These are phyloP conservation scores for Apostasia ramifera DNA, from an alignment of 106 monocot species.

Conservation along the genomic window DNA sequence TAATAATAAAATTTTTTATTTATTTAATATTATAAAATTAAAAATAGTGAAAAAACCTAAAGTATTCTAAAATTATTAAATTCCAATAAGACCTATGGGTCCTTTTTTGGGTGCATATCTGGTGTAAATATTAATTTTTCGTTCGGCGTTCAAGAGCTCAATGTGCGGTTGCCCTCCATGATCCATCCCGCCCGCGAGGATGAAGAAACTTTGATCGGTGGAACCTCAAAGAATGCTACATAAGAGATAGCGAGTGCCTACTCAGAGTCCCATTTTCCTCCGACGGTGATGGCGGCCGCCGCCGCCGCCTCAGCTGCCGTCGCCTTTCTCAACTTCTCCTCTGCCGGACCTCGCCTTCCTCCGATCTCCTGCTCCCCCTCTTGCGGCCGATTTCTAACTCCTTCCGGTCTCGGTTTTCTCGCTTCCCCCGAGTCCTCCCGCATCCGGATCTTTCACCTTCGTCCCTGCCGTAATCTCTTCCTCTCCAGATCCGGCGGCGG, in stretches of 20 bases:
- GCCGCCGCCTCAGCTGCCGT: constrained; percentile 5
- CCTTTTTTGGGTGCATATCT: too few species aligned
- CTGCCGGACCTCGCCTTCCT: constrained; percentile 1
- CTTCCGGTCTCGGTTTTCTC: constrained; percentile 1
- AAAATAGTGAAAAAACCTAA: too few species aligned
- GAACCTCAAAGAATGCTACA: not conserved
- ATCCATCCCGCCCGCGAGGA: not conserved
- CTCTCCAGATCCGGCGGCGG: constrained; percentile 12
- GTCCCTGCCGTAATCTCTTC: not conserved
- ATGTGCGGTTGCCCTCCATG: constrained; percentile 1
- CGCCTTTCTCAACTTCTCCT: constrained; percentile 1
- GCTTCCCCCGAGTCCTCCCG: constrained; percentile 1
- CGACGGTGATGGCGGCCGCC: not conserved
- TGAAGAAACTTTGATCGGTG: too few species aligned
- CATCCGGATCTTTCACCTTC: constrained; percentile 3
- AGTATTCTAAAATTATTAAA: too few species aligned
- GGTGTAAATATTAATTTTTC: too few species aligned
- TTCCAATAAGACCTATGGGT: too few species aligned
- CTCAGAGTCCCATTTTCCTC: not conserved
- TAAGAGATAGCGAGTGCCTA: not conserved
- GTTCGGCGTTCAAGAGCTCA: not conserved
- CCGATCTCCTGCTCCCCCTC: constrained; percentile 3
- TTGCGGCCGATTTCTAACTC: not conserved
- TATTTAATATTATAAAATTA: too few species aligned
- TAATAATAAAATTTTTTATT: too few species aligned